These are phyloP conservation scores for Paecilomyces sp. DNA, from an alignment of 2,329 filamentous ascomycete genomes.

Conservation along the genomic window DNA sequence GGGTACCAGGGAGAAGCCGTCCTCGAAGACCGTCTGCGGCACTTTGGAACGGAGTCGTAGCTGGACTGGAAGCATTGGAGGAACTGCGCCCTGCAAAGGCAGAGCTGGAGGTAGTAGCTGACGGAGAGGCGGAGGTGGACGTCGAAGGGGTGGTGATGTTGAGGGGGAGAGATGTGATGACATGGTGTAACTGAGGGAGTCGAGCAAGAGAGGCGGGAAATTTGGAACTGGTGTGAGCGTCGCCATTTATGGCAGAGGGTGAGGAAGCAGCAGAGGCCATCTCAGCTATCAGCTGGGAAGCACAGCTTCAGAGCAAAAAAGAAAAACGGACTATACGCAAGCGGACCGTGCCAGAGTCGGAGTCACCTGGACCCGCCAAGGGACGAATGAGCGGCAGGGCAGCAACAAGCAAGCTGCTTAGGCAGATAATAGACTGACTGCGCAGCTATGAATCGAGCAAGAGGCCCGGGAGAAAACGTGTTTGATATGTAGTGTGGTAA, in stretches of 20 bases:
- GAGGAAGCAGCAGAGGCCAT: conserved; percentile 33
- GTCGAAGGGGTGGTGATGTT: conserved; percentile 20
- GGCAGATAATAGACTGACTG: conserved; percentile 18
- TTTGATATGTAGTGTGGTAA: conserved; percentile 22
- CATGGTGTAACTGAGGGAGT: conserved; percentile 28
- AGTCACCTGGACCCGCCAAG: conserved; percentile 34
- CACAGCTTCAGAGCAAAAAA: conserved; percentile 18
- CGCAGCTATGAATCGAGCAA: conserved; percentile 22
- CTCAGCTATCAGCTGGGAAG: conserved; percentile 21
- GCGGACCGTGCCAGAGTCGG: conserved; percentile 24
- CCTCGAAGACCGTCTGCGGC: conserved; percentile 26
- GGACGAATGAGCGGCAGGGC: conserved; percentile 24
- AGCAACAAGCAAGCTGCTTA: conserved; percentile 16
- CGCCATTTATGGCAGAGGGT: conserved; percentile 29
- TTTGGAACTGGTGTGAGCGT: conserved; percentile 28
- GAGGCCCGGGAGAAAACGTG: conserved; percentile 20
- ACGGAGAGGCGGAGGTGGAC: conserved; percentile 4
- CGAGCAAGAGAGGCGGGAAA: conserved; percentile 23
- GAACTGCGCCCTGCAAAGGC: conserved; percentile 12
- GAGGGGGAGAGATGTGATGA: conserved; percentile 22
- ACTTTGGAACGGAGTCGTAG: conserved; percentile 25
- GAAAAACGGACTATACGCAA: conserved; percentile 16
- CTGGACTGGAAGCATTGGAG: conserved; percentile 24
- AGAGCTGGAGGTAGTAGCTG: conserved; percentile 21
- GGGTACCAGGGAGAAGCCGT: conserved; percentile 17